Evolutionary conservation across 129 eudicot genomes (phyloP).

Genomic region (Escallonia herrerae): DNA sequence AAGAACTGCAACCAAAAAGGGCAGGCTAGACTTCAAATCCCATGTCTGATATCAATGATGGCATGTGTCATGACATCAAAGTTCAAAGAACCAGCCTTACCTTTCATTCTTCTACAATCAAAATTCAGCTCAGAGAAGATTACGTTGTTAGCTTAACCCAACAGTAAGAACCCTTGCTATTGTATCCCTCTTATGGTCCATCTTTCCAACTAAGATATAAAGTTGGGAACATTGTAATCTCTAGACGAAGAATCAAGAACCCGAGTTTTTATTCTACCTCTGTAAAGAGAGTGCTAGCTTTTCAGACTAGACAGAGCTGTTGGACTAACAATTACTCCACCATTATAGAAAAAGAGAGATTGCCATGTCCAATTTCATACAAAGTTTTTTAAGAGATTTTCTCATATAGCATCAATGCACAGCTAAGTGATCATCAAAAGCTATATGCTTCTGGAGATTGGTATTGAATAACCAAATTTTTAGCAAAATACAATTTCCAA

Average conservation of each 20-base stretch:
- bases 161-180: background rate
- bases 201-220: background rate
- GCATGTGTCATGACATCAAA: background rate
- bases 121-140: background rate
- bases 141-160: background rate
- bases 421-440: too few relatives aligned
- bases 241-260: background rate
- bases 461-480: too few relatives aligned
- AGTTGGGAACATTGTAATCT: background rate
- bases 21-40: too few relatives aligned
- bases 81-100: too few relatives aligned
- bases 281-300: background rate
- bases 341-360: background rate
- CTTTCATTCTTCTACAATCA: background rate
- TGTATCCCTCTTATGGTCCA: conserved; percentile 1
- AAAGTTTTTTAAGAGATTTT: too few relatives aligned
- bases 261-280: background rate
- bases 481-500: too few relatives aligned
- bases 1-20: too few relatives aligned
- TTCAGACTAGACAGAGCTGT: background rate
- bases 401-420: too few relatives aligned
- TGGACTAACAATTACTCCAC: background rate
- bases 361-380: background rate
- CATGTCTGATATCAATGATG: too few relatives aligned
- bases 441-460: too few relatives aligned